phyloP scores from a whole-genome alignment of 108 stramenopile species.

The Fragilaria crotonensis region DNA sequence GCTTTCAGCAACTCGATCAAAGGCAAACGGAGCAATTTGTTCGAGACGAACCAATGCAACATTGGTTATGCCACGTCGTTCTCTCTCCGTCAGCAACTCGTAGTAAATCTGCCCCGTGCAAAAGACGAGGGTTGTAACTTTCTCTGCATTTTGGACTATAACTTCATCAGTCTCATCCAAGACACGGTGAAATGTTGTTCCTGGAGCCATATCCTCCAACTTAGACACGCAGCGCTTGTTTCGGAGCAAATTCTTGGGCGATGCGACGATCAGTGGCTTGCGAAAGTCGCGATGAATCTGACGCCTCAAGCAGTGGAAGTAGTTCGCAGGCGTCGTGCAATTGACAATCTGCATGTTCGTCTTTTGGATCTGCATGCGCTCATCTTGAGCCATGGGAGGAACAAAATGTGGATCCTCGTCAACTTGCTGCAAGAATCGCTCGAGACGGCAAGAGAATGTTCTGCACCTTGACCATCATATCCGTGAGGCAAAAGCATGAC shows the following conservation, averaged over 20 bases:
- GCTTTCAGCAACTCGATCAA: slow-evolving; percentile 87
- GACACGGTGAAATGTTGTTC: slow-evolving; percentile 84
- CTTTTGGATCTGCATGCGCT: slow-evolving; percentile 91
- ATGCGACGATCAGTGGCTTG: slow-evolving; percentile 94
- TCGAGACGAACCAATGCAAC: slow-evolving; percentile 94
- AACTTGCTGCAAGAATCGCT: slow-evolving; percentile 94
- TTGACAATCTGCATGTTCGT: slow-evolving; percentile 98
- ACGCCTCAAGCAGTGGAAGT: slow-evolving; percentile 97
- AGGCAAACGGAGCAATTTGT: slow-evolving; percentile 98
- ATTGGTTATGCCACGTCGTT: slow-evolving; percentile 69
- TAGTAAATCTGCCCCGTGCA: slow-evolving; percentile 99
- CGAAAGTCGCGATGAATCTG: slow-evolving; percentile 99
- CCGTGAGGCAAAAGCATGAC: slow-evolving; percentile 96
- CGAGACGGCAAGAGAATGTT: slow-evolving; percentile 96
- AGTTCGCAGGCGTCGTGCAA: slow-evolving; percentile 97
- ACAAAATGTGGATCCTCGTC: slow-evolving; percentile 96
- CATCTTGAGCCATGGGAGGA: slow-evolving; percentile 82
- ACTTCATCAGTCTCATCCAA: slow-evolving; percentile 68
- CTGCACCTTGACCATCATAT: slow-evolving; percentile 98
- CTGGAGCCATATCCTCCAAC: slow-evolving; percentile 90
- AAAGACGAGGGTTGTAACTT: slow-evolving; percentile 89
- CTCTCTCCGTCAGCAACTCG: slow-evolving; percentile 88
- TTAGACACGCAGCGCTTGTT: slow-evolving; percentile 81
- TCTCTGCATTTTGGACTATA: slow-evolving; percentile 62
- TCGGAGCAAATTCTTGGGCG: slow-evolving; percentile 96